Conservation (phyloP, 164 flowering plant genomes). For the Vitis rupestris region DNA sequence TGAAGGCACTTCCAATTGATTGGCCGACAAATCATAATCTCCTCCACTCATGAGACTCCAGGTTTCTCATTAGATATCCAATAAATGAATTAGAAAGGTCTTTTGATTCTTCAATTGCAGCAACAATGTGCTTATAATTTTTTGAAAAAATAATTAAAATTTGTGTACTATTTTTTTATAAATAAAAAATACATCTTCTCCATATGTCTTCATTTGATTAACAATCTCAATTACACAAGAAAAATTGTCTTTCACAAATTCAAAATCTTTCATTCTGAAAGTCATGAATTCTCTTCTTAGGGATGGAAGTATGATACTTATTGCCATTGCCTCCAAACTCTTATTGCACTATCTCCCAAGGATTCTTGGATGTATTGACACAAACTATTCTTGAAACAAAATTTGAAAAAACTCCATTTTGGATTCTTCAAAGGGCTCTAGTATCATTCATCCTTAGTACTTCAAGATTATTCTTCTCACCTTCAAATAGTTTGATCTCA, state of each 20-base stretch:
- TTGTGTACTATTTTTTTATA: not conserved
- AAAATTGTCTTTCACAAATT: not conserved
- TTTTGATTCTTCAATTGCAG: not conserved
- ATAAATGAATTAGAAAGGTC: not conserved
- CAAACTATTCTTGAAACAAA: not conserved
- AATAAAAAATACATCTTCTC: not conserved
- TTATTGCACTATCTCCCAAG: not conserved
- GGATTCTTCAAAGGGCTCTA: not conserved
- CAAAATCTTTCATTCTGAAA: slow-evolving; percentile 1
- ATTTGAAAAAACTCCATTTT: not conserved
- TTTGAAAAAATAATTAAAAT: not conserved
- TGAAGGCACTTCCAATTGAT: too few species aligned
- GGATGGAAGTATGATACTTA: not conserved
- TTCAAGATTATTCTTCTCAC: too few species aligned
- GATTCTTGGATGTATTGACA: not conserved
- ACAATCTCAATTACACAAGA: not conserved
- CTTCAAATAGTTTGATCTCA: too few species aligned
- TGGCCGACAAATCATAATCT: too few species aligned
- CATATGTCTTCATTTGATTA: not conserved
- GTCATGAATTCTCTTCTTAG: not conserved
- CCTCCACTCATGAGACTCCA: not conserved
- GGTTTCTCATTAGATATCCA: not conserved
- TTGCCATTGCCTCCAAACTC: not conserved
- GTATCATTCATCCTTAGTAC: not conserved
- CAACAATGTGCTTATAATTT: not conserved